phyloP scores from a whole-genome alignment of 2,329 filamentous ascomycete genomes.

The Colletotrichum tropicicola region DNA sequence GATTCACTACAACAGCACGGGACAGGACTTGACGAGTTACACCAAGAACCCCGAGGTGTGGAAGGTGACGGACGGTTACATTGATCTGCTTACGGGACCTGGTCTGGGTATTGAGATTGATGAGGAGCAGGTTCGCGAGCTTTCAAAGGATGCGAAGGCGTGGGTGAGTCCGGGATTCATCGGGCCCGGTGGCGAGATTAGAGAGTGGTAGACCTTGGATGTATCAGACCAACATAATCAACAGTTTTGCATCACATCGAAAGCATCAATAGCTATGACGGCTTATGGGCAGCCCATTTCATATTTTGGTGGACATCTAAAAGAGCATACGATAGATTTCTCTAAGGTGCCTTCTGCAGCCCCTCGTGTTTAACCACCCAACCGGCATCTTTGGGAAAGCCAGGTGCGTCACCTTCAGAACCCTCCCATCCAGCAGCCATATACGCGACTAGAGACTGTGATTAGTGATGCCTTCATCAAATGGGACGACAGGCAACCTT shows the following conservation, averaged over 20 bases:
- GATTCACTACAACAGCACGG: slow-evolving; percentile 80
- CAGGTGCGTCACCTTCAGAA: slow-evolving; percentile 38
- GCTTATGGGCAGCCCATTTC: no score
- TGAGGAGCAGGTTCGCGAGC: slow-evolving; percentile 70
- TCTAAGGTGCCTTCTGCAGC: slow-evolving; percentile 37
- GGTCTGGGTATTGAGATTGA: slow-evolving; percentile 77
- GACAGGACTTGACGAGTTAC: slow-evolving; percentile 73
- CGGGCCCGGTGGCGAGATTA: slow-evolving; percentile 71
- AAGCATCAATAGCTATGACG: no score
- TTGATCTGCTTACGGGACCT: slow-evolving; percentile 65
- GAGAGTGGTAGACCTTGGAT: slow-evolving; percentile 67
- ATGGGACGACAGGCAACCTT: neutral
- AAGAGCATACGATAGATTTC: no score
- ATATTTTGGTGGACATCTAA: neutral
- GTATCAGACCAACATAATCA: neutral
- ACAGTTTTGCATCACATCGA: no score
- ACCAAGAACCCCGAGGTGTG: slow-evolving; percentile 72
- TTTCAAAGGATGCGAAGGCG: slow-evolving; percentile 65
- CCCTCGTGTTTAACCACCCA: slow-evolving; percentile 47
- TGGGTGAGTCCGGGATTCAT: slow-evolving; percentile 75
- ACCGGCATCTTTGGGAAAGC: slow-evolving; percentile 44
- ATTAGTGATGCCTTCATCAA: neutral
- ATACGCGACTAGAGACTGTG: slow-evolving; percentile 40
- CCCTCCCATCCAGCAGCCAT: slow-evolving; percentile 38
- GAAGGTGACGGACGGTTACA: slow-evolving; percentile 72